Percentiles rank a stretch among this genome's conserved stretches.
Evolutionary conservation across 306 rosid species (phyloP).

Genomic region (Acacia acuminata): DNA sequence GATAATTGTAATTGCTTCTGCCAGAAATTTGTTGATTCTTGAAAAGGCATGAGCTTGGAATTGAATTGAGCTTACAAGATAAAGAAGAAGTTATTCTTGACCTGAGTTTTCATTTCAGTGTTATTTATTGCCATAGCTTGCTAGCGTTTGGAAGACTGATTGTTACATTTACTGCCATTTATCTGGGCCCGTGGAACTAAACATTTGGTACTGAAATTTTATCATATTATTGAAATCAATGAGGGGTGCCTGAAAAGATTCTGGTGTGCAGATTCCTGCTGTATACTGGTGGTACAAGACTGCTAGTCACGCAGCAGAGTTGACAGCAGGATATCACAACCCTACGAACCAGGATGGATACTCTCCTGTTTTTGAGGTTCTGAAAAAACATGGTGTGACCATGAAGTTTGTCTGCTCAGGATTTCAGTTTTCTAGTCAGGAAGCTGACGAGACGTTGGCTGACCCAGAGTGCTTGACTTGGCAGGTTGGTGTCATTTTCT

Average conservation of each 20-base stretch:
- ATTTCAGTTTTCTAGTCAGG: slow-evolving; percentile 63
- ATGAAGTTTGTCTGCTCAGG: slow-evolving; percentile 84
- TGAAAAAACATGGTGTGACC: slow-evolving; percentile 69
- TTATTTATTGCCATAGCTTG: neutral
- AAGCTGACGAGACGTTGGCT: slow-evolving; percentile 66
- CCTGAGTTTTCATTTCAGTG: neutral
- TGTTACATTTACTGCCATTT: slow-evolving; percentile 15
- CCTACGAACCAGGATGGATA: slow-evolving; percentile 95
- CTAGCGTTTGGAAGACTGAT: slow-evolving; percentile 8
- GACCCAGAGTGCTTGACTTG: slow-evolving; percentile 93
- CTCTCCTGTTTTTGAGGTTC: slow-evolving; percentile 80
- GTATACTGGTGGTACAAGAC: slow-evolving; percentile 95
- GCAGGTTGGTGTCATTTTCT: slow-evolving; percentile 66
- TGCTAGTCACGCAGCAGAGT: slow-evolving; percentile 92
- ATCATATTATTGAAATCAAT: slow-evolving; percentile 13
- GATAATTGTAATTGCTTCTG: neutral
- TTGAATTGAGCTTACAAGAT: neutral
- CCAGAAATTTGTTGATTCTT: neutral
- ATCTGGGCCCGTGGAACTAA: neutral
- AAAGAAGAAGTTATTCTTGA: neutral
- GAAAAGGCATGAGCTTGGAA: slow-evolving; percentile 4
- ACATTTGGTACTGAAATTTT: slow-evolving; percentile 14
- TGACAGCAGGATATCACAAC: slow-evolving; percentile 94
- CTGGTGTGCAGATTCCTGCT: slow-evolving; percentile 77
- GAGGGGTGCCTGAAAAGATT: slow-evolving; percentile 26